phyloP scores from a whole-genome alignment of 1,284 basidiomycete genomes.

The Grifola frondosa region DNA sequence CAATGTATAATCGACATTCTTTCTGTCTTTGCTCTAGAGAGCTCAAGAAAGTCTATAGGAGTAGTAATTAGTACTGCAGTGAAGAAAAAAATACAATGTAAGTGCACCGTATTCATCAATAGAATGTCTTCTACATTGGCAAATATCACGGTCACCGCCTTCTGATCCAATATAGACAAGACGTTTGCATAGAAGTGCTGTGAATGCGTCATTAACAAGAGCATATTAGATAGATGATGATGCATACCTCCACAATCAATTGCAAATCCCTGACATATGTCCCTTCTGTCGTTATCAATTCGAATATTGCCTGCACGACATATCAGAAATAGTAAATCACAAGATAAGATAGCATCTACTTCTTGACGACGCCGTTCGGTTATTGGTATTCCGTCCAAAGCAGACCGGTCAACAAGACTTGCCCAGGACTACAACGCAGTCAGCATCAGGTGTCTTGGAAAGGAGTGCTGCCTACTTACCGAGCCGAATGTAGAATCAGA shows the following conservation, averaged over 20 bases:
- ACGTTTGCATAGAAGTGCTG: constrained; percentile 84
- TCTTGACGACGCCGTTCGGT: constrained; percentile 87
- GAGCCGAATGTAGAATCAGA: constrained; percentile 55
- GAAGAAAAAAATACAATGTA: constrained; percentile 22
- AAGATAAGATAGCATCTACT: constrained; percentile 37
- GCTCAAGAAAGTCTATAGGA: constrained; percentile 70
- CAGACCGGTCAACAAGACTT: constrained; percentile 81
- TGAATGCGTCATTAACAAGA: neutral
- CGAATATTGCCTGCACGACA: constrained; percentile 72
- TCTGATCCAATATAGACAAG: constrained; percentile 71
- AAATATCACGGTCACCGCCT: constrained; percentile 84
- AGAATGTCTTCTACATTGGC: constrained; percentile 92
- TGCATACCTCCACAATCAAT: constrained; percentile 80
- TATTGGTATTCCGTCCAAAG: constrained; percentile 73
- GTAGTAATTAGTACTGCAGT: constrained; percentile 10
- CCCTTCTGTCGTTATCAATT: constrained; percentile 86
- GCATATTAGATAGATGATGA: neutral
- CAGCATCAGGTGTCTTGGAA: neutral
- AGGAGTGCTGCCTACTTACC: constrained; percentile 41
- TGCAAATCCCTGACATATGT: constrained; percentile 90
- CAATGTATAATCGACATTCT: constrained; percentile 86
- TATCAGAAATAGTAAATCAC: neutral
- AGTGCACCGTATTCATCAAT: constrained; percentile 80
- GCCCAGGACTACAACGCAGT: constrained; percentile 75
- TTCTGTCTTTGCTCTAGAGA: constrained; percentile 90